Conservation (phyloP, 495 filamentous ascomycete species). For the Penicillium canariense region DNA sequence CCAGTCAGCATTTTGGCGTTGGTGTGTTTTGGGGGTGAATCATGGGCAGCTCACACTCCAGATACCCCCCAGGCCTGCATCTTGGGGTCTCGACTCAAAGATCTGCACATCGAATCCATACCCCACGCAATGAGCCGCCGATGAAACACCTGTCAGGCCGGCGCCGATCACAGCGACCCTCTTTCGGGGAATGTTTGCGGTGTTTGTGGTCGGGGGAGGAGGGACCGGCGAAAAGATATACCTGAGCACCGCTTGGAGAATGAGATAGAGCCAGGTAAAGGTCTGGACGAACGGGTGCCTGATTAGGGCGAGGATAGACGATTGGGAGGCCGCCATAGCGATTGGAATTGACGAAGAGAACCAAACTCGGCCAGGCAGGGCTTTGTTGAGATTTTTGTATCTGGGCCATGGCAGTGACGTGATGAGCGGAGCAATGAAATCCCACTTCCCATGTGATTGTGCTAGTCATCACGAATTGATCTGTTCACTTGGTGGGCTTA, state of each 20-base stretch:
- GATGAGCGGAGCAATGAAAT: slow-evolving; percentile 8
- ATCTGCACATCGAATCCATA: slow-evolving; percentile 82
- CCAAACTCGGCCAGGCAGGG: no score
- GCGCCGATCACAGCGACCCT: slow-evolving; percentile 81
- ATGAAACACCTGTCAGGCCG: slow-evolving; percentile 77
- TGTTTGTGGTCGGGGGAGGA: slow-evolving; percentile 52
- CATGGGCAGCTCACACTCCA: slow-evolving; percentile 62
- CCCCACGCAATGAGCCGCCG: slow-evolving; percentile 80
- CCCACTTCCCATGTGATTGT: slow-evolving; percentile 8
- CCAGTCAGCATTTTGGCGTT: background rate
- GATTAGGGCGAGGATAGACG: slow-evolving; percentile 21
- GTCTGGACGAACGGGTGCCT: slow-evolving; percentile 36
- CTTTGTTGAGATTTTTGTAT: slow-evolving; percentile 2
- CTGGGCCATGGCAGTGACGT: slow-evolving; percentile 8
- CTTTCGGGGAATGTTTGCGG: slow-evolving; percentile 45
- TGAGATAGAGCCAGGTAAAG: slow-evolving; percentile 60
- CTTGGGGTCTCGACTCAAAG: slow-evolving; percentile 65
- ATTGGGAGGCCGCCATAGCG: slow-evolving; percentile 14
- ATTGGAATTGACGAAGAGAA: background rate
- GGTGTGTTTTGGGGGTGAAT: background rate
- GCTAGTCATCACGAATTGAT: background rate
- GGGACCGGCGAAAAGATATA: slow-evolving; percentile 68
- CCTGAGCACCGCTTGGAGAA: slow-evolving; percentile 65
- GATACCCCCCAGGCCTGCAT: slow-evolving; percentile 70
- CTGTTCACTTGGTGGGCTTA: background rate